These are phyloP conservation scores for Oryza nivara DNA, from an alignment of 176 grass and related monocot genomes.

Conservation along the genomic window DNA sequence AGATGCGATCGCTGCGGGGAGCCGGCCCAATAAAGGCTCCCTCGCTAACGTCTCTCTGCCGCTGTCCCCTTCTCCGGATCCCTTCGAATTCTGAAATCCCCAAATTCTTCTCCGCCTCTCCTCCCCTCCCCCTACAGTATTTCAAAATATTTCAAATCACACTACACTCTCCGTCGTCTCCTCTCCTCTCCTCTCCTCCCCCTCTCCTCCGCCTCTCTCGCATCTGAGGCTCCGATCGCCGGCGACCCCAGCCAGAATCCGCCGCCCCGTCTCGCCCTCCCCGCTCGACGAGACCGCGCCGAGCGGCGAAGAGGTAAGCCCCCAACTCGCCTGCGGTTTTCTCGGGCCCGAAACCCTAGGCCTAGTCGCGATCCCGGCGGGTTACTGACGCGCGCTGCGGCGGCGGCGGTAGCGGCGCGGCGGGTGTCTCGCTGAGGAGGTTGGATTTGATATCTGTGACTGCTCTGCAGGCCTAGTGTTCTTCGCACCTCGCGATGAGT, in stretches of 20 bases:
- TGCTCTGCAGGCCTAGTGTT: constrained; percentile 29
- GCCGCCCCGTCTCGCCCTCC: not conserved
- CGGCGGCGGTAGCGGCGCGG: no score
- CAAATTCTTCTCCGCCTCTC: constrained; percentile 6
- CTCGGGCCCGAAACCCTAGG: constrained; percentile 33
- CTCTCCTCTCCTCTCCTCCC: no score
- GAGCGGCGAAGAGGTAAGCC: constrained; percentile 39
- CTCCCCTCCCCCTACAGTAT: constrained; percentile 19
- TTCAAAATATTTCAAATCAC: constrained; percentile 63
- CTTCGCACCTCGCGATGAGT: constrained; percentile 46
- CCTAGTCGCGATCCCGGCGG: not conserved
- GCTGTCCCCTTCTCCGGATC: constrained; percentile 4
- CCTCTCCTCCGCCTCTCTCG: not conserved
- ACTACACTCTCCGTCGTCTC: not conserved
- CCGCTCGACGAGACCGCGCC: constrained; percentile 20
- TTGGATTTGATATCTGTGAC: constrained; percentile 29
- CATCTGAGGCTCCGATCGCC: not conserved
- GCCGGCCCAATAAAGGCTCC: not conserved
- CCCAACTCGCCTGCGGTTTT: constrained; percentile 1
- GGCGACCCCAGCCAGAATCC: not conserved
- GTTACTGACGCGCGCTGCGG: not conserved
- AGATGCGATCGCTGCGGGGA: constrained; percentile 12
- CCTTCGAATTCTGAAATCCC: constrained; percentile 30
- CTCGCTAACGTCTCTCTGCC: constrained; percentile 39
- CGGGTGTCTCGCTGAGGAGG: not conserved